Evolutionary conservation across 2,329 filamentous ascomycete species (phyloP), one percentile per base, ranked within the genome.

Genomic region (Fusarium buxicola): DNA sequence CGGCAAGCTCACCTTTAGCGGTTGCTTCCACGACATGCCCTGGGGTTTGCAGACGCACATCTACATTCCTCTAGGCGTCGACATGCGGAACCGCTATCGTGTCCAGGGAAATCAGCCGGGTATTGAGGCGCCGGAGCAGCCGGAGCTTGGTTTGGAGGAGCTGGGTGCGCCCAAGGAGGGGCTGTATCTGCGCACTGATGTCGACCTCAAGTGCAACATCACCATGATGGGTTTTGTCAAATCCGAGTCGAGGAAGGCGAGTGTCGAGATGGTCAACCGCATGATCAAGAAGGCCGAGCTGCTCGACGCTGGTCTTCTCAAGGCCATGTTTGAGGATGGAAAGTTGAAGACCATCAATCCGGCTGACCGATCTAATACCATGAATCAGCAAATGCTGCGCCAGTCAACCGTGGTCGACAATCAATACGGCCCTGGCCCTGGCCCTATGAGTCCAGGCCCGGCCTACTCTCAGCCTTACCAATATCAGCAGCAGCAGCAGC

Each of bases 1-100:
- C 4, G 84, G 86, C 71, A 85, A 86, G 70, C 89, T 91, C 75
- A 82, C 80, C 41, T 91, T 91, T 77, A 89, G 86, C 58, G 89
- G 86, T 58, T 89, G 88, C 71, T 91, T 91, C 73, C 89, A 91
- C 71, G 84, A 91, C 73, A 86, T 90, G 80, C 86, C 88, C 3
- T 90, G 87, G 85, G 89, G 89, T 4, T 77, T 91, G 57, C 89
- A 91, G 76, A 89, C 87, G 9, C 89, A 91, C 77, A 87, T 88
- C 48, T 90, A 90, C 72, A 88, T 86, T 36, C 89, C 89, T 28
- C 83, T 90, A 72, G 84, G 82, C 60, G 81, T 90, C 47, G 88
- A 91, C 72, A 74, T 91, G 73, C 82, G 88, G 62, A 89, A 88
- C 77, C 89, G 85, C 67, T 91, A 90, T 74, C 83, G 85, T 69